Conservation (phyloP, 345 rosid species). For the Linum tenue region DNA sequence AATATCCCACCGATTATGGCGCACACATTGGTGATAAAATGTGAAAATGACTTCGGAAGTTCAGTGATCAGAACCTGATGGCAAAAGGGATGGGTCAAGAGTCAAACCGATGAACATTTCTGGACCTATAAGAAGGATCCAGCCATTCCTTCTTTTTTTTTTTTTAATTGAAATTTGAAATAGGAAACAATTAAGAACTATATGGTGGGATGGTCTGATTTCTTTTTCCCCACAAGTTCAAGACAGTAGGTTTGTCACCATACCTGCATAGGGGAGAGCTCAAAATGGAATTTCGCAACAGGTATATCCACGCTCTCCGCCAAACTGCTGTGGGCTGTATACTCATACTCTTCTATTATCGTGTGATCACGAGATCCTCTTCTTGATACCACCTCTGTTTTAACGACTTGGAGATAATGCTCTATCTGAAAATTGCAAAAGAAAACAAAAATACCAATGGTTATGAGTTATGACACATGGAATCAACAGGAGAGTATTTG, state of each 20-base stretch:
- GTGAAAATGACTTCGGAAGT: slow-evolving; percentile 73
- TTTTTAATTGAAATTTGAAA: too few species aligned
- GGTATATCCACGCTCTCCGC: slow-evolving; percentile 66
- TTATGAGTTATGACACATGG: too few species aligned
- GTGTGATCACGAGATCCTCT: slow-evolving; percentile 33
- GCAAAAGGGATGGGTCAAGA: background rate
- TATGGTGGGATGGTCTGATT: too few species aligned
- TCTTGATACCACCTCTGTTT: slow-evolving; percentile 69
- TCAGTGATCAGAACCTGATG: slow-evolving; percentile 77
- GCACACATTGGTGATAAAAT: slow-evolving; percentile 86
- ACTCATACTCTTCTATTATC: slow-evolving; percentile 77
- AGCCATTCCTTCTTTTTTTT: too few species aligned
- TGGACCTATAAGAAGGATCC: too few species aligned
- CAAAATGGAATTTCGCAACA: slow-evolving; percentile 78
- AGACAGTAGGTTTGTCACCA: background rate
- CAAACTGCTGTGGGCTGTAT: slow-evolving; percentile 93
- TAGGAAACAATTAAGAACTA: too few species aligned
- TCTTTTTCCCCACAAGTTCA: background rate
- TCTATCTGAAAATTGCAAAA: slow-evolving; percentile 57
- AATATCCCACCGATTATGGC: slow-evolving; percentile 96
- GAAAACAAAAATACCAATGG: background rate
- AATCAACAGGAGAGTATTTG: too few species aligned
- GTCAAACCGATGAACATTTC: too few species aligned
- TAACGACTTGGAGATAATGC: slow-evolving; percentile 92
- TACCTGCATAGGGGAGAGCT: slow-evolving; percentile 99